Evolutionary conservation across 768 basidiomycete species (phyloP).

Genomic region (Lactarius hatsudake): DNA sequence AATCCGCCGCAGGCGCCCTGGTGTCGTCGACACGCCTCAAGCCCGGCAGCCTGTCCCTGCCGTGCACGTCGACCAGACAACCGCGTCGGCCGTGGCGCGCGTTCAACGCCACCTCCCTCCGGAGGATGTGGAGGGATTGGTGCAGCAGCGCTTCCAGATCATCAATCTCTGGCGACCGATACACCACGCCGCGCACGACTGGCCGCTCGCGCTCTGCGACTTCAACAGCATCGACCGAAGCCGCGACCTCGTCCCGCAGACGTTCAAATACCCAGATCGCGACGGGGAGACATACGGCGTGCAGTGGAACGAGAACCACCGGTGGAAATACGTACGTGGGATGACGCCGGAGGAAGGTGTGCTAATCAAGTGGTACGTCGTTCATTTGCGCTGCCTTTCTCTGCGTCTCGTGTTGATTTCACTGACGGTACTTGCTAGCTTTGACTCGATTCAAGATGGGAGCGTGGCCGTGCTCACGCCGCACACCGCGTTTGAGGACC

Average conservation of each 20-base stretch:
- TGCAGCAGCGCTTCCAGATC: constrained; percentile 49
- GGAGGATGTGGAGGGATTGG: constrained; percentile 38
- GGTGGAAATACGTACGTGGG: constrained; percentile 47
- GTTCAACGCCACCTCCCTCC: constrained; percentile 45
- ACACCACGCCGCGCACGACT: constrained; percentile 43
- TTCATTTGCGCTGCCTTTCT: neutral
- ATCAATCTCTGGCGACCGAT: constrained; percentile 58
- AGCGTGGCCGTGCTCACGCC: constrained; percentile 56
- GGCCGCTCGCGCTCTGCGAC: constrained; percentile 50
- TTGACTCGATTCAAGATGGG: constrained; percentile 38
- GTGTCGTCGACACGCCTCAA: constrained; percentile 38
- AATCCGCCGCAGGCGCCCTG: constrained; percentile 42
- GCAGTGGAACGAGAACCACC: constrained; percentile 39
- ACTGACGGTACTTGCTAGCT: constrained; percentile 31
- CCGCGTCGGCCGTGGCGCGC: constrained; percentile 39
- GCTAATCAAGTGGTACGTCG: constrained; percentile 46
- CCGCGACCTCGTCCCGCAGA: constrained; percentile 39
- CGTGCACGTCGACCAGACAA: constrained; percentile 49
- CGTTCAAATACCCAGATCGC: constrained; percentile 42
- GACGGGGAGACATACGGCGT: constrained; percentile 46
- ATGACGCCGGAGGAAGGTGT: constrained; percentile 46
- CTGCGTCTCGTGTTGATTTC: neutral
- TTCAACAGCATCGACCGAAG: constrained; percentile 40
- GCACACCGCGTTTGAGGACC: constrained; percentile 61
- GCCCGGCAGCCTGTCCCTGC: constrained; percentile 44